These are phyloP conservation scores for Byssoonygena ceratinophila DNA, from an alignment of 2,329 filamentous ascomycete species.

Conservation along the genomic window DNA sequence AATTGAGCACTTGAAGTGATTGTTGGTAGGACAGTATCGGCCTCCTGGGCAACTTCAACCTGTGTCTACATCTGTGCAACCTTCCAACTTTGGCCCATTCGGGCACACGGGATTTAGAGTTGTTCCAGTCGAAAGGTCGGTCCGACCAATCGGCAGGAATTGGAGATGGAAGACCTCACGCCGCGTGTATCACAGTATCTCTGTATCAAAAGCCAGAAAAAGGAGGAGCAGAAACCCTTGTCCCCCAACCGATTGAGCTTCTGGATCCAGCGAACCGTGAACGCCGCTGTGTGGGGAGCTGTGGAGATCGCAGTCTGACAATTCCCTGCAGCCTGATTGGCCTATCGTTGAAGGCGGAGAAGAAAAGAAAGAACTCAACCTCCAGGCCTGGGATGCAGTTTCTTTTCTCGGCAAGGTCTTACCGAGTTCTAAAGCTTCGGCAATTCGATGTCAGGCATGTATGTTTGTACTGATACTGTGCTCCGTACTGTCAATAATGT, in stretches of 20 bases:
- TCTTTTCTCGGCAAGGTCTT: constrained; percentile 2
- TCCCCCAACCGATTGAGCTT: neutral
- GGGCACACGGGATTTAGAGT: neutral
- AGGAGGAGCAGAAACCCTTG: neutral
- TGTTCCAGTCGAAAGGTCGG: neutral
- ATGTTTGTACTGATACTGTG: too few relatives aligned
- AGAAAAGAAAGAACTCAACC: neutral
- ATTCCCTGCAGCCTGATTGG: neutral
- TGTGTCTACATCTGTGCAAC: too few relatives aligned
- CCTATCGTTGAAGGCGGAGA: neutral
- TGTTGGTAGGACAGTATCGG: too few relatives aligned
- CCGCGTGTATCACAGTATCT: neutral
- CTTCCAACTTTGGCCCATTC: too few relatives aligned
- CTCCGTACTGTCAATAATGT: too few relatives aligned
- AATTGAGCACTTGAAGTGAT: too few relatives aligned
- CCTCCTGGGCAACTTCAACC: too few relatives aligned
- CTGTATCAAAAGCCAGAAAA: neutral
- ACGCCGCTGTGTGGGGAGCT: neutral
- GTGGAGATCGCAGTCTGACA: neutral
- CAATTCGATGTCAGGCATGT: neutral
- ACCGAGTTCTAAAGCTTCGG: neutral
- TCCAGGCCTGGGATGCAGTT: neutral
- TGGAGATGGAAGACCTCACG: neutral
- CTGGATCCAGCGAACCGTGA: neutral
- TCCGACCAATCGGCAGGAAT: neutral